These are phyloP conservation scores for Pyracantha coccinea DNA, from an alignment of 331 rosid species.

Conservation along the genomic window DNA sequence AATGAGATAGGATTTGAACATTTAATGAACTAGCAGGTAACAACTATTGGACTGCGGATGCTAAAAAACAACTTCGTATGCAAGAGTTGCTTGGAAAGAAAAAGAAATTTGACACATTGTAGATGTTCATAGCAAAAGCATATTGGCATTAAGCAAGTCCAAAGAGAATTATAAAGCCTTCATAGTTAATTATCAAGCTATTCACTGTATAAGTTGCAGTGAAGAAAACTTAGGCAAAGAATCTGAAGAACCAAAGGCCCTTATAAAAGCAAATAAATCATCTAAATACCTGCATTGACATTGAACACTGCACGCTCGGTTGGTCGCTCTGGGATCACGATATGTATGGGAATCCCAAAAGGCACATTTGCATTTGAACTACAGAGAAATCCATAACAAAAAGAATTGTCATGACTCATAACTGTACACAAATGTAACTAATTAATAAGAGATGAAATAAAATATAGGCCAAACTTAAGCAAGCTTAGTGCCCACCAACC, in stretches of 20 bases:
- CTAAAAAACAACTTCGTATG: neutral
- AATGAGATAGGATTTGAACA: neutral
- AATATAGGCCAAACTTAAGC: neutral
- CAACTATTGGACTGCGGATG: neutral
- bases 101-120: neutral
- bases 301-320: conserved; percentile 85
- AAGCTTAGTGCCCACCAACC: neutral
- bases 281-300: conserved; percentile 73
- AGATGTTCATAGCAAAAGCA: neutral
- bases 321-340: conserved; percentile 93
- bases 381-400: neutral
- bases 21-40: neutral
- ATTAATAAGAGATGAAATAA: neutral
- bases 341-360: conserved; percentile 95
- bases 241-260: neutral
- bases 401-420: conserved; percentile 7
- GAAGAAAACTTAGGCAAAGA: neutral
- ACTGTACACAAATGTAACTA: neutral
- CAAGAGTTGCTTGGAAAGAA: neutral
- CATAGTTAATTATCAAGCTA: neutral
- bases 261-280: neutral
- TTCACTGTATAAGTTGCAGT: neutral
- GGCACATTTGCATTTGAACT: conserved; percentile 78
- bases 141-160: neutral
- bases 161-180: neutral